These are phyloP conservation scores for Xylaria grammica DNA, from an alignment of 495 filamentous ascomycete genomes.

Conservation along the genomic window DNA sequence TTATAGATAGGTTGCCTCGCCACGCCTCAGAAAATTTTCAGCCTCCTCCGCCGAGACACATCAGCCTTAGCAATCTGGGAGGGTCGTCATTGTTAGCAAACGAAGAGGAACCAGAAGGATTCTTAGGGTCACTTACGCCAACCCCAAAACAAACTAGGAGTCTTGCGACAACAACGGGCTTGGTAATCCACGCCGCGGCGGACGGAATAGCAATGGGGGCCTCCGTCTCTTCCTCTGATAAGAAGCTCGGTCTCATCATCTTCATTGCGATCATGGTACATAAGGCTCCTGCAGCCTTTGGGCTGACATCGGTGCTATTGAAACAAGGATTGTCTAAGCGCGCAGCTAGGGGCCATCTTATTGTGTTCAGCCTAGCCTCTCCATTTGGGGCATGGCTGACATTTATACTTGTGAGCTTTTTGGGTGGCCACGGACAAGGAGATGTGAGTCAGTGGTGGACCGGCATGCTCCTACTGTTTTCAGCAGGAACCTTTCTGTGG, in stretches of 20 bases:
- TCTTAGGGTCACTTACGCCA: slow-evolving; percentile 55
- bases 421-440: slow-evolving; percentile 60
- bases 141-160: slow-evolving; percentile 57
- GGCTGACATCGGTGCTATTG: slow-evolving; percentile 84
- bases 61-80: slow-evolving; percentile 80
- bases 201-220: slow-evolving; percentile 96
- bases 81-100: slow-evolving; percentile 47
- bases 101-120: slow-evolving; percentile 57
- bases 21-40: slow-evolving; percentile 64
- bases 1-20: slow-evolving; percentile 86
- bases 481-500: slow-evolving; percentile 93
- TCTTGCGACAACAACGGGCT: slow-evolving; percentile 80
- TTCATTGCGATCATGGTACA: slow-evolving; percentile 97
- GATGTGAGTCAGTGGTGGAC: slow-evolving; percentile 77
- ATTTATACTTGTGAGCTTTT: slow-evolving; percentile 74
- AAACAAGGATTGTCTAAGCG: slow-evolving; percentile 89
- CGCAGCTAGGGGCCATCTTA: slow-evolving; percentile 79
- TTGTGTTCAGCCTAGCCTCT: slow-evolving; percentile 90
- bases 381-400: slow-evolving; percentile 85
- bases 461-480: slow-evolving; percentile 88
- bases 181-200: slow-evolving; percentile 97
- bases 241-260: slow-evolving; percentile 81
- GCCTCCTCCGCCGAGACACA: slow-evolving; percentile 64
- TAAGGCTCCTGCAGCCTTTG: slow-evolving; percentile 96
- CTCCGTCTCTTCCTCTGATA: slow-evolving; percentile 71